These are phyloP conservation scores for Sphaerulina vaccinii DNA, from an alignment of 2,329 filamentous ascomycete species.

Conservation along the genomic window DNA sequence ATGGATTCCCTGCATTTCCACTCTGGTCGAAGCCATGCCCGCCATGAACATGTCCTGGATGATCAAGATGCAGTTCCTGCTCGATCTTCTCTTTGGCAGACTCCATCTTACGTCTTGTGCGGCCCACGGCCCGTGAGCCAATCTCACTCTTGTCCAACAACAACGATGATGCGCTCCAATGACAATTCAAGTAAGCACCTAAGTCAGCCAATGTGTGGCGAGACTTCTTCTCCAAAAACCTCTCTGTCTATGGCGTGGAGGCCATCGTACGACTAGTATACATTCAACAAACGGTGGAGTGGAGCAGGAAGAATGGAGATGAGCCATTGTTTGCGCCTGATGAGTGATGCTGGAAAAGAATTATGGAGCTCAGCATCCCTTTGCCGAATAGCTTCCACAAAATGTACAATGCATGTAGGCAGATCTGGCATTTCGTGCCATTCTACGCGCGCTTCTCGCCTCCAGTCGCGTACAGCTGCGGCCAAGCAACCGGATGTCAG, in stretches of 20 bases:
- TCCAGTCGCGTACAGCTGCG: neutral
- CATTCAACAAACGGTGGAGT: neutral
- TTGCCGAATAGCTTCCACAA: constrained; percentile 4
- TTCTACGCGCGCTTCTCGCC: no score
- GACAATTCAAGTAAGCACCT: neutral
- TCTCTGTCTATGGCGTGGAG: no score
- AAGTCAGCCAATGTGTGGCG: constrained; percentile 2
- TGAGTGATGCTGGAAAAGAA: neutral
- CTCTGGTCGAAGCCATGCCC: constrained; percentile 19
- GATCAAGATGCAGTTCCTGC: constrained; percentile 28
- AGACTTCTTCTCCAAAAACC: neutral
- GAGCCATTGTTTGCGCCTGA: constrained; percentile 3
- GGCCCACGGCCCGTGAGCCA: constrained; percentile 10
- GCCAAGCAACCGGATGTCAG: no score
- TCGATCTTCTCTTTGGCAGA: constrained; percentile 25
- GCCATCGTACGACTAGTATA: no score
- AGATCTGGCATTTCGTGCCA: constrained; percentile 5
- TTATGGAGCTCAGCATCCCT: no score
- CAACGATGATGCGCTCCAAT: constrained; percentile 7
- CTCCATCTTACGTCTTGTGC: neutral
- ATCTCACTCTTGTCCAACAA: neutral
- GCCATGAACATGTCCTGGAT: constrained; percentile 28
- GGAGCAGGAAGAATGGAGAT: neutral
- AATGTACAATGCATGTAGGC: neutral
- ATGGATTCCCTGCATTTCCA: constrained; percentile 17